Conservation (phyloP, 371 early-diverging fungal genomes). For the Rhizopus microsporus region DNA sequence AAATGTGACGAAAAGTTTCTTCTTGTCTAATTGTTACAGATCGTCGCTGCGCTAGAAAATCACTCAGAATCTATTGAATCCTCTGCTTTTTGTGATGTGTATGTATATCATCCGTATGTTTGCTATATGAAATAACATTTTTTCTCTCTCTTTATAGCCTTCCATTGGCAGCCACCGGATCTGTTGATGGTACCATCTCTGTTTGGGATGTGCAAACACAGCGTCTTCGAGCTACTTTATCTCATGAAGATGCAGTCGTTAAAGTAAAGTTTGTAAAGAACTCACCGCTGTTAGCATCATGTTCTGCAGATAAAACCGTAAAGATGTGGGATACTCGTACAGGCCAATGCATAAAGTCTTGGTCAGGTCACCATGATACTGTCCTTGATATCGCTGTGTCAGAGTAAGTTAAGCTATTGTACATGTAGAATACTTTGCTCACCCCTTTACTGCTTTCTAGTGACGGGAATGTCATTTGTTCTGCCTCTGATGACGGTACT, state of each 20-base stretch:
- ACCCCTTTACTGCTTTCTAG: constrained; percentile 20
- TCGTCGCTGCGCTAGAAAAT: constrained; percentile 76
- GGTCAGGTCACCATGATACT: constrained; percentile 86
- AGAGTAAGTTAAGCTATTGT: constrained; percentile 29
- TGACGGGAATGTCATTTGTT: constrained; percentile 75
- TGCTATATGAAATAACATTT: not conserved
- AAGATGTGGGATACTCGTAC: constrained; percentile 88
- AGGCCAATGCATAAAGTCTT: constrained; percentile 67
- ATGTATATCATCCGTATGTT: constrained; percentile 13
- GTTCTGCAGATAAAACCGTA: constrained; percentile 78
- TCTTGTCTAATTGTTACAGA: constrained; percentile 35
- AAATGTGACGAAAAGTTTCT: not conserved
- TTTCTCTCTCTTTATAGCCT: constrained; percentile 34
- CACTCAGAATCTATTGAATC: constrained; percentile 81
- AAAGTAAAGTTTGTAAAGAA: constrained; percentile 71
- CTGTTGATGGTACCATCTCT: constrained; percentile 83
- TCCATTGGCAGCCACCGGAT: constrained; percentile 82
- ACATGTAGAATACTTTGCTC: not conserved
- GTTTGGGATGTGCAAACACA: constrained; percentile 87
- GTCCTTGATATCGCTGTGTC: constrained; percentile 83
- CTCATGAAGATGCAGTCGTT: constrained; percentile 86
- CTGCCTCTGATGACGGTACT: constrained; percentile 81
- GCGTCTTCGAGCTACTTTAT: constrained; percentile 66
- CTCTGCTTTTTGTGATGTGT: constrained; percentile 70
- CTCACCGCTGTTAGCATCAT: constrained; percentile 65